These are phyloP conservation scores for Asterochloris sp. DNA, from an alignment of 139 green algal genomes.

Conservation along the genomic window DNA sequence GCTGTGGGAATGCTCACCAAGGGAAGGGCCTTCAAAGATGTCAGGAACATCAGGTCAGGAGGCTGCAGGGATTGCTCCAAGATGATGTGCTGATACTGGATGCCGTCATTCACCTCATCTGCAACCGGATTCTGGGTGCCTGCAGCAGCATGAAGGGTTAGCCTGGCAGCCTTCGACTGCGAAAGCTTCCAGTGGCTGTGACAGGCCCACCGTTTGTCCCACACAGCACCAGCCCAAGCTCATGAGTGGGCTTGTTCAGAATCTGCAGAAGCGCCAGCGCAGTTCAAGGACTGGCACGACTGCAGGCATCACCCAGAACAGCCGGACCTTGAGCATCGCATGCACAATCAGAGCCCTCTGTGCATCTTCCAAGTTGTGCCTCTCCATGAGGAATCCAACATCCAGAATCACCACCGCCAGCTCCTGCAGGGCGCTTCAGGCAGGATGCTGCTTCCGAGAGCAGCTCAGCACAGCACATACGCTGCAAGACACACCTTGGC, in stretches of 20 bases:
- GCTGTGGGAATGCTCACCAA: not conserved
- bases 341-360: slow-evolving; percentile 20
- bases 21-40: not conserved
- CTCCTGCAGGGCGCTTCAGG: slow-evolving; percentile 20
- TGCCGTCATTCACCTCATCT: slow-evolving; percentile 14
- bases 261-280: slow-evolving; percentile 19
- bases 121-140: slow-evolving; percentile 15
- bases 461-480: too few relatives aligned
- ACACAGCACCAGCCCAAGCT: slow-evolving; percentile 26
- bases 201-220: slow-evolving; percentile 23
- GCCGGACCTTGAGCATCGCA: slow-evolving; percentile 6
- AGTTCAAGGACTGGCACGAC: not conserved
- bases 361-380: slow-evolving; percentile 19
- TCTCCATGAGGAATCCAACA: slow-evolving; percentile 29
- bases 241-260: slow-evolving; percentile 23
- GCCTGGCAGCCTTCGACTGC: not conserved
- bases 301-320: not conserved
- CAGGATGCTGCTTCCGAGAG: not conserved
- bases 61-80: slow-evolving; percentile 7
- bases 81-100: slow-evolving; percentile 22
- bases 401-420: slow-evolving; percentile 29
- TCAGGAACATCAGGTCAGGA: slow-evolving; percentile 8
- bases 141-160: not conserved
- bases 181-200: not conserved
- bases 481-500: too few relatives aligned